These are phyloP conservation scores for Candida sp. DNA, from an alignment of 1,139 yeast genomes.

Conservation along the genomic window DNA sequence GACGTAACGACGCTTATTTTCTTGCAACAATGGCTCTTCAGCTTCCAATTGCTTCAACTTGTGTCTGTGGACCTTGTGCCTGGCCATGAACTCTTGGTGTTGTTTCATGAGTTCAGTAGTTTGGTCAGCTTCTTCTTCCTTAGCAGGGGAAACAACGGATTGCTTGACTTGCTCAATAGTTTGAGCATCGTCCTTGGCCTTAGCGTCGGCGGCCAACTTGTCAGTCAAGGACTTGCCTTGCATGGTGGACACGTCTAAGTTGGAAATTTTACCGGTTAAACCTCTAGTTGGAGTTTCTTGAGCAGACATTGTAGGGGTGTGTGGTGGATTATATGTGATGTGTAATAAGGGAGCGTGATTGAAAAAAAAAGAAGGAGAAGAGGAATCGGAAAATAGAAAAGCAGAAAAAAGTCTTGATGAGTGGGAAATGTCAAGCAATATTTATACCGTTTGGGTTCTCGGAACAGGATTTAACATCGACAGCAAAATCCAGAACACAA, in stretches of 20 bases:
- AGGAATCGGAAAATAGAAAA: background rate
- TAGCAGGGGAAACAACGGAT: constrained; percentile 8
- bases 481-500: background rate
- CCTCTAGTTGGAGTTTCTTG: constrained; percentile 57
- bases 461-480: background rate
- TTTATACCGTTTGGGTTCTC: background rate
- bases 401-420: constrained; percentile 2
- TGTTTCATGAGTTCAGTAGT: constrained; percentile 18
- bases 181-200: constrained; percentile 41
- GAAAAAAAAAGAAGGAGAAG: background rate
- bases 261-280: constrained; percentile 50
- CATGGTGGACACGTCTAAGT: constrained; percentile 38
- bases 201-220: constrained; percentile 50
- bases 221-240: constrained; percentile 47
- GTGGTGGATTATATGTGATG: background rate
- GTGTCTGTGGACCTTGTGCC: constrained; percentile 74
- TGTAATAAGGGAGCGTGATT: background rate
- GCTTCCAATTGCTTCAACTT: constrained; percentile 74
- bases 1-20: constrained; percentile 91
- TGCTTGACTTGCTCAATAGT: constrained; percentile 27
- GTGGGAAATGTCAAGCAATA: constrained; percentile 2
- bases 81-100: constrained; percentile 59
- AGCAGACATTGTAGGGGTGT: constrained; percentile 16
- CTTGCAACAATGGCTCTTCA: constrained; percentile 87
- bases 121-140: constrained; percentile 21